Conservation (phyloP, 179 eudicot genomes). For the Drosera spatulata region DNA sequence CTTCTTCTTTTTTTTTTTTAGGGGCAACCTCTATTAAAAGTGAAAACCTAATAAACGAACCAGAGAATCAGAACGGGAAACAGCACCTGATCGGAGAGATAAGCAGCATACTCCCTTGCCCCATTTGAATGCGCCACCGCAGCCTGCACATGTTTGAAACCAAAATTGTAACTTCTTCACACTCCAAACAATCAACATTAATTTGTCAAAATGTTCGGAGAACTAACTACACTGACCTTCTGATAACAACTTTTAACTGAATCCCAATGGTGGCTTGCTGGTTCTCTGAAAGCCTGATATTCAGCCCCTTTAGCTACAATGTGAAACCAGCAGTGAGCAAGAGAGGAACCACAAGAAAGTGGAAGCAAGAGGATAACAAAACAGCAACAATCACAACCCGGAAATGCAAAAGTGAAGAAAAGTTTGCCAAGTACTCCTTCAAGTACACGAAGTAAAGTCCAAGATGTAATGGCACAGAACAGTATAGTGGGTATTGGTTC, state of each 20-base stretch:
- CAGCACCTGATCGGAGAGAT: constrained; percentile 71
- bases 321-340: background rate
- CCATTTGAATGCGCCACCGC: constrained; percentile 78
- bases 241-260: constrained; percentile 48
- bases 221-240: constrained; percentile 22
- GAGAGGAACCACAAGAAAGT: background rate
- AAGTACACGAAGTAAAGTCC: no score
- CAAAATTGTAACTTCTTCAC: no score
- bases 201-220: background rate
- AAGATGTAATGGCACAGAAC: no score
- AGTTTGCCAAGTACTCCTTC: no score
- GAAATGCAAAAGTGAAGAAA: no score
- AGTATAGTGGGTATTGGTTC: no score
- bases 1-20: no score
- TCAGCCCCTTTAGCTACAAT: constrained; percentile 62
- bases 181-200: no score
- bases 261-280: constrained; percentile 65
- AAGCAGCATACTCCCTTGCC: constrained; percentile 53
- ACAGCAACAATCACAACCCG: background rate
- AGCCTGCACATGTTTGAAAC: constrained; percentile 41
- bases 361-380: background rate
- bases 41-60: no score
- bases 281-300: constrained; percentile 49
- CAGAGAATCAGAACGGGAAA: no score
- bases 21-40: no score